These are phyloP conservation scores for Triticum timopheevii DNA, from an alignment of 176 grass and related monocot species.

Conservation along the genomic window DNA sequence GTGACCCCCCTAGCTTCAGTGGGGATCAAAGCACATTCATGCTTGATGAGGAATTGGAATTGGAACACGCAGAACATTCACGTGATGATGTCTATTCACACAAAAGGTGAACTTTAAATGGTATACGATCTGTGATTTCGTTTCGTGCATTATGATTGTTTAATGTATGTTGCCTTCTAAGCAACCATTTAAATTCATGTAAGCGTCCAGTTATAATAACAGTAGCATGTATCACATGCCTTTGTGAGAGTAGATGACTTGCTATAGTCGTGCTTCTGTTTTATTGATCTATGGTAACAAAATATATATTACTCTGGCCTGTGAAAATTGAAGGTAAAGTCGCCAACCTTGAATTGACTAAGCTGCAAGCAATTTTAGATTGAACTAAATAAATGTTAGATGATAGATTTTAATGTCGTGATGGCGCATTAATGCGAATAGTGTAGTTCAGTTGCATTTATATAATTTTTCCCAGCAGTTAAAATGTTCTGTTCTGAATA, in stretches of 20 bases:
- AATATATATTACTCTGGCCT: conserved; percentile 6
- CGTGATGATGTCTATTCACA: conserved; percentile 43
- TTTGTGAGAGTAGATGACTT: conserved; percentile 6
- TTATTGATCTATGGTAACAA: conserved; percentile 12
- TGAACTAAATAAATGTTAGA: neutral
- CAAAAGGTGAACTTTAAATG: conserved; percentile 54
- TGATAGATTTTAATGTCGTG: neutral
- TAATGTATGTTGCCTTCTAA: conserved; percentile 15
- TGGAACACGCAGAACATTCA: conserved; percentile 48
- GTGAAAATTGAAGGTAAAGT: neutral
- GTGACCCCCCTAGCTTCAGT: conserved; percentile 38
- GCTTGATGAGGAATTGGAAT: conserved; percentile 81
- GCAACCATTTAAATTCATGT: neutral
- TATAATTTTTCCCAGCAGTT: neutral
- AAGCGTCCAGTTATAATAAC: neutral
- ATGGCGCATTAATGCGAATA: neutral
- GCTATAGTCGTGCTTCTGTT: neutral
- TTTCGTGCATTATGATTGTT: conserved; percentile 4
- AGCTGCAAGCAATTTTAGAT: neutral
- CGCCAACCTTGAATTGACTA: neutral
- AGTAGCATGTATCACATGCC: conserved; percentile 11
- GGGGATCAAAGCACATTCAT: conserved; percentile 80
- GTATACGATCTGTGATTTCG: neutral
- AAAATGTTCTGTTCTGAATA: neutral
- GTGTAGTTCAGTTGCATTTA: neutral